Evolutionary conservation across 495 filamentous ascomycete species (phyloP).

Genomic region (Aspergillus indologenus): DNA sequence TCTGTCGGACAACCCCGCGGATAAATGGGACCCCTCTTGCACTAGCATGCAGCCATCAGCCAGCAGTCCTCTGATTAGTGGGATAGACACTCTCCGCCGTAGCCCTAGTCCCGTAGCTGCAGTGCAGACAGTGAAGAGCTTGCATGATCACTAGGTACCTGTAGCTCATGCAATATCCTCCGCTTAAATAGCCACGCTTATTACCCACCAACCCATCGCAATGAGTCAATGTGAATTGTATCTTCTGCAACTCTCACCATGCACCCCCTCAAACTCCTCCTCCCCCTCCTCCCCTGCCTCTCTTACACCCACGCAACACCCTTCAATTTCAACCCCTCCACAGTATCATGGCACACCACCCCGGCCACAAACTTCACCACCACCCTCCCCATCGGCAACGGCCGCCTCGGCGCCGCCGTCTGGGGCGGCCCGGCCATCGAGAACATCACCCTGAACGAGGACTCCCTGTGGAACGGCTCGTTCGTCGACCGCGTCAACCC

Average conservation of each 20-base stretch:
- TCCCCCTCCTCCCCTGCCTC: background rate
- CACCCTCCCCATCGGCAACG: slow-evolving; percentile 41
- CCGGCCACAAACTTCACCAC: slow-evolving; percentile 3
- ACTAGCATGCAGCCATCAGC: too few relatives aligned
- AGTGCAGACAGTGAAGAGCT: background rate
- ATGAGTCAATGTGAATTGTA: too few relatives aligned
- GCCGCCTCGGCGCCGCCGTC: slow-evolving; percentile 41
- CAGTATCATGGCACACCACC: background rate
- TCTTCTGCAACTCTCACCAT: background rate
- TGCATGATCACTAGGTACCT: too few relatives aligned
- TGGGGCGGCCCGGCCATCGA: slow-evolving; percentile 39
- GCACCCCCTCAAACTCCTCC: background rate
- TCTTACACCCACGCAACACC: background rate
- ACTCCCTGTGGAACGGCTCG: slow-evolving; percentile 45
- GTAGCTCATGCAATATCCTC: too few relatives aligned
- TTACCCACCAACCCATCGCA: too few relatives aligned
- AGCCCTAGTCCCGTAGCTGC: background rate
- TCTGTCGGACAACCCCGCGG: too few relatives aligned
- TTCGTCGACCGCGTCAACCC: slow-evolving; percentile 36
- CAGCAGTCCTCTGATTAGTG: too few relatives aligned
- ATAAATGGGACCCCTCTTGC: background rate
- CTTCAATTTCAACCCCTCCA: background rate
- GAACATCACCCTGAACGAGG: slow-evolving; percentile 42
- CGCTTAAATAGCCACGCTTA: too few relatives aligned
- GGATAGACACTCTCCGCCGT: background rate